phyloP scores from a whole-genome alignment of 352 stramenopile genomes.

The Globisporangium radiosum region DNA sequence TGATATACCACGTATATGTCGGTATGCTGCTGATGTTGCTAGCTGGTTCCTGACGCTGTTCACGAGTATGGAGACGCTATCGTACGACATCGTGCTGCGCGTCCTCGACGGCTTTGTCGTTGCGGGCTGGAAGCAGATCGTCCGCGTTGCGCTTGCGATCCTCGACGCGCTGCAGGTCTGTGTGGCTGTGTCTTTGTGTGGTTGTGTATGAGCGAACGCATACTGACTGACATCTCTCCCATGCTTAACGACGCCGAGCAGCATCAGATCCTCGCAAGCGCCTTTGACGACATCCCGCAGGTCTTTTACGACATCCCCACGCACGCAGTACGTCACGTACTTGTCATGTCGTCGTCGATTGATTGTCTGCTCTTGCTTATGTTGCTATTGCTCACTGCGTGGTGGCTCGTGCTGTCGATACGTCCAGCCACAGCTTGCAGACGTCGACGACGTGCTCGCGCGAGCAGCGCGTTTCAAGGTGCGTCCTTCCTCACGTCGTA shows the following conservation, averaged over 20 bases:
- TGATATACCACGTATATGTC: background rate
- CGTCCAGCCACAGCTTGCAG: conserved; percentile 3
- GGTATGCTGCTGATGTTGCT: background rate
- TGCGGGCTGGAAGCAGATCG: conserved; percentile 67
- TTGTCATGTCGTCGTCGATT: no score
- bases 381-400: no score
- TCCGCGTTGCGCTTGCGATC: conserved; percentile 55
- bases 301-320: conserved; percentile 69
- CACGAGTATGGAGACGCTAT: conserved; percentile 65
- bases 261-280: conserved; percentile 43
- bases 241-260: conserved; percentile 7
- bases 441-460: background rate
- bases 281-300: conserved; percentile 69
- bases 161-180: conserved; percentile 43
- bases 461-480: conserved; percentile 7
- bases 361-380: no score
- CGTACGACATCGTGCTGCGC: conserved; percentile 47
- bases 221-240: no score
- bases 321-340: conserved; percentile 32
- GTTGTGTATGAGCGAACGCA: background rate
- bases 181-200: background rate
- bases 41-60: conserved; percentile 85
- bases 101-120: conserved; percentile 64
- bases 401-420: no score
- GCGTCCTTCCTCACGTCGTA: background rate